A percentile compares a stretch with the other conserved stretches of the same genome.
Evolutionary conservation across 805 yeast species (phyloP).

Genomic region (Yarrowia keelungensis): DNA sequence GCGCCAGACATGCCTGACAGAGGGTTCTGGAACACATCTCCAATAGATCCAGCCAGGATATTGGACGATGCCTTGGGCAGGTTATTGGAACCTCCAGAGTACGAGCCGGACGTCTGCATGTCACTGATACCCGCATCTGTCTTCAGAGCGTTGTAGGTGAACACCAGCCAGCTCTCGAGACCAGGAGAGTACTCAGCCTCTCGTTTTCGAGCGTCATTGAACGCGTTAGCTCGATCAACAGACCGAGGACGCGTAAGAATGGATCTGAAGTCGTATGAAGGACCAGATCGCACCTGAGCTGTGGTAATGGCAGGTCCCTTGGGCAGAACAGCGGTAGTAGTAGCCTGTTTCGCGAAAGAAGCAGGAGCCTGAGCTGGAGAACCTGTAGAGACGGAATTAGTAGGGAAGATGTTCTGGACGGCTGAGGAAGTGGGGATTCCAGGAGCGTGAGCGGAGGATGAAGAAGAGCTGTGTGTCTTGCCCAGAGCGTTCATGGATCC

Average conservation of each 20-base stretch:
- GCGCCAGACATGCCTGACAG: constrained; percentile 36
- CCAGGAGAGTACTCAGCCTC: constrained; percentile 50
- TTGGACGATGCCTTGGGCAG: constrained; percentile 42
- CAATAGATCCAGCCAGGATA: constrained; percentile 21
- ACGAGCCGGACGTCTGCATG: constrained; percentile 43
- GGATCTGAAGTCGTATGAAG: constrained; percentile 48
- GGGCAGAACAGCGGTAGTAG: constrained; percentile 23
- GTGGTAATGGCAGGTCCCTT: constrained; percentile 34
- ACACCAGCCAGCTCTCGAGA: constrained; percentile 48
- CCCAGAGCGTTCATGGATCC: constrained; percentile 28
- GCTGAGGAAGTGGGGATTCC: neutral
- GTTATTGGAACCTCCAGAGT: constrained; percentile 26
- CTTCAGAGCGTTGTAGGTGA: constrained; percentile 36
- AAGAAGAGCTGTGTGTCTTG: constrained; percentile 8
- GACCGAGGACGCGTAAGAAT: constrained; percentile 45
- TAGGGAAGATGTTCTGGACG: constrained; percentile 9
- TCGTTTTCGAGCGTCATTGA: constrained; percentile 46
- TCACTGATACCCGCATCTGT: constrained; percentile 21
- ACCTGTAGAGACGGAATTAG: constrained; percentile 17
- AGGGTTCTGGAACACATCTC: constrained; percentile 43
- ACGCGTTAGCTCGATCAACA: constrained; percentile 46
- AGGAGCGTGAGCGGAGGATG: neutral
- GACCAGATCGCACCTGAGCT: constrained; percentile 33
- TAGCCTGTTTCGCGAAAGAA: constrained; percentile 17
- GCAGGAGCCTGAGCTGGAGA: constrained; percentile 18